phyloP scores from a whole-genome alignment of 2,329 filamentous ascomycete species.

The Thelonectria discophora region DNA sequence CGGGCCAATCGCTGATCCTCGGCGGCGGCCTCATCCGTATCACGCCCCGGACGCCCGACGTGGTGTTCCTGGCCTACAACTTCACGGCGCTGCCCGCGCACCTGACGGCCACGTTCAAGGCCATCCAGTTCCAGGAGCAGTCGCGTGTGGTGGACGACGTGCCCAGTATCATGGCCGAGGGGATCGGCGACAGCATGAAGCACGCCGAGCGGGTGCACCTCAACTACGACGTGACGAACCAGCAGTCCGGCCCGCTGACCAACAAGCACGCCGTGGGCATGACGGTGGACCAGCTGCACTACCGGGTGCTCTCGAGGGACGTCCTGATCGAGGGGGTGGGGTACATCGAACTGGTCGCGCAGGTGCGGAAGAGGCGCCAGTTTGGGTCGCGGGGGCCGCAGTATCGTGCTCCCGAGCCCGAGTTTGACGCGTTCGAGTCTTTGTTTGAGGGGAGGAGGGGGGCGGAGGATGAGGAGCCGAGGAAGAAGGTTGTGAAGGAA shows the following conservation, averaged over 20 bases:
- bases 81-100: conserved; percentile 85
- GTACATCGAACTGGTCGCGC: conserved; percentile 88
- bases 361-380: conserved; percentile 70
- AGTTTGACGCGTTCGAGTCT: conserved; percentile 36
- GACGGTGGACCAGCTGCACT: conserved; percentile 76
- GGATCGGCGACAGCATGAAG: conserved; percentile 64
- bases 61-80: conserved; percentile 80
- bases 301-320: conserved; percentile 81
- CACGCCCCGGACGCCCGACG: conserved; percentile 71
- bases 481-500: too few species aligned
- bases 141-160: conserved; percentile 65
- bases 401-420: conserved; percentile 7
- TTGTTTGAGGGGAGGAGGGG: conserved; percentile 43
- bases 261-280: conserved; percentile 68
- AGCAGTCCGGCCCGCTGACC: conserved; percentile 78
- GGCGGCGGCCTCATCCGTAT: conserved; percentile 85
- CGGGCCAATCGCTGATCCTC: conserved; percentile 81
- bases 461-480: background rate
- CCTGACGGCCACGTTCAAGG: conserved; percentile 82
- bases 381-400: conserved; percentile 39
- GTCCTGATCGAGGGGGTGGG: conserved; percentile 91
- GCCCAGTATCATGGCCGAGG: conserved; percentile 69
- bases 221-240: conserved; percentile 83
- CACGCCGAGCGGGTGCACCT: conserved; percentile 81
- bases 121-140: conserved; percentile 75